Percentiles rank a stretch among this genome's conserved stretches.
These are phyloP conservation scores for Sordariomycetes sp. DNA, from an alignment of 2,329 filamentous ascomycete species.

Conservation along the genomic window DNA sequence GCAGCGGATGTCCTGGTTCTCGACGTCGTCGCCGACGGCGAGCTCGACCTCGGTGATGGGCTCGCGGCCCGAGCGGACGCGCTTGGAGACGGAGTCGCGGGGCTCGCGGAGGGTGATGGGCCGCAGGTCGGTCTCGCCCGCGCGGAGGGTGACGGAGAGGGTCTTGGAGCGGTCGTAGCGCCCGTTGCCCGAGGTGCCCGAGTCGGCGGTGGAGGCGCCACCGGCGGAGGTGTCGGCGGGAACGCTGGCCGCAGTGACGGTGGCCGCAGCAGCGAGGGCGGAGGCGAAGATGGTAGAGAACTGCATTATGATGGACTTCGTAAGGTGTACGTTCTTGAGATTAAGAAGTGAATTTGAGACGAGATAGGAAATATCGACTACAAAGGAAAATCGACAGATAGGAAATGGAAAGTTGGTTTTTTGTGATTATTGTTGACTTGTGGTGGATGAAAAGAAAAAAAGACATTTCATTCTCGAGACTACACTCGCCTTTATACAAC, in stretches of 20 bases:
- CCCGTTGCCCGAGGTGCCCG: too few relatives aligned
- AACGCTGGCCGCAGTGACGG: not conserved
- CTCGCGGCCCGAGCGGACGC: not conserved
- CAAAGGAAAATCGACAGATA: too few relatives aligned
- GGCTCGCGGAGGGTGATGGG: not conserved
- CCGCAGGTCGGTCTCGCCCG: not conserved
- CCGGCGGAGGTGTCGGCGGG: not conserved
- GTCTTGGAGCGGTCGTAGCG: not conserved
- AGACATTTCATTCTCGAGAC: too few relatives aligned
- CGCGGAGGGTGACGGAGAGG: conserved; percentile 1
- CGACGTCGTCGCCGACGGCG: not conserved
- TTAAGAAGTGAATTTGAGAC: too few relatives aligned
- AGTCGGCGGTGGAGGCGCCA: not conserved
- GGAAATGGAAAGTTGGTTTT: too few relatives aligned
- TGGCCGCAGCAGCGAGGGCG: not conserved
- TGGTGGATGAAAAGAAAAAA: too few relatives aligned
- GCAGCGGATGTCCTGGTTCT: conserved; percentile 3
- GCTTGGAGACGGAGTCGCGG: too few relatives aligned
- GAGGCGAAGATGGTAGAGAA: not conserved
- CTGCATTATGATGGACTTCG: conserved; percentile 12
- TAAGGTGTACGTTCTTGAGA: conserved; percentile 7
- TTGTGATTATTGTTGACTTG: too few relatives aligned
- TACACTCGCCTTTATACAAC: too few relatives aligned
- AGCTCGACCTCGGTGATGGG: conserved; percentile 1
- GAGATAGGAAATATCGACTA: too few relatives aligned